phyloP scores from a whole-genome alignment of 2,329 filamentous ascomycete species.

The Arthroderma sp. region DNA sequence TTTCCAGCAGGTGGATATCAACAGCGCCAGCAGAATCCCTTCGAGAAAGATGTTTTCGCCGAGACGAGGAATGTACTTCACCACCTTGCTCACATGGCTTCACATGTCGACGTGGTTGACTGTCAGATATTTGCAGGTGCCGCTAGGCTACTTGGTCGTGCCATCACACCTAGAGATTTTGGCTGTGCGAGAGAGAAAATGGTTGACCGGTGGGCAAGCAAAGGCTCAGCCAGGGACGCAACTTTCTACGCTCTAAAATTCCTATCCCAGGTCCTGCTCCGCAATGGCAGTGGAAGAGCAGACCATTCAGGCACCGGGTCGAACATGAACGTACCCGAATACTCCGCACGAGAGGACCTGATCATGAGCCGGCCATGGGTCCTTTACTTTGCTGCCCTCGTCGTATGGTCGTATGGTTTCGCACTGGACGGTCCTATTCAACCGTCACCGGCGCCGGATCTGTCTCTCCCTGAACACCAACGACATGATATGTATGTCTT shows the following conservation, averaged over 20 bases:
- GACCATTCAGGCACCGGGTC: conserved; percentile 20
- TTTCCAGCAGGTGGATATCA: conserved; percentile 14
- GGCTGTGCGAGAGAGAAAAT: conserved; percentile 68
- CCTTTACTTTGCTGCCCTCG: conserved; percentile 78
- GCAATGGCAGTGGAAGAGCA: conserved; percentile 25
- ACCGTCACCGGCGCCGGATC: conserved; percentile 29
- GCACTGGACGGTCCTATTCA: conserved; percentile 69
- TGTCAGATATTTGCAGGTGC: conserved; percentile 91
- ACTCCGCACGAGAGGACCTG: conserved; percentile 77
- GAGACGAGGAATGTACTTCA: conserved; percentile 83
- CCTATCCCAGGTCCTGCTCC: conserved; percentile 67
- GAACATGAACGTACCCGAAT: conserved; percentile 38
- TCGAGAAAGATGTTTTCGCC: conserved; percentile 60
- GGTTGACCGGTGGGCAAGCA: conserved; percentile 80
- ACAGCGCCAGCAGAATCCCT: conserved; percentile 18
- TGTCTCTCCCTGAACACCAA: conserved; percentile 52
- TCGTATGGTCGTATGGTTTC: conserved; percentile 92
- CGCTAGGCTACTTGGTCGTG: conserved; percentile 69
- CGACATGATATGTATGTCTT: conserved; percentile 69
- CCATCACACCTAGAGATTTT: conserved; percentile 72
- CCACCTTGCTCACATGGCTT: conserved; percentile 91
- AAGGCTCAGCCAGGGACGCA: conserved; percentile 76
- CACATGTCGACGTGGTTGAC: conserved; percentile 95
- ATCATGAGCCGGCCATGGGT: conserved; percentile 91
- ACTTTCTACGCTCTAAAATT: conserved; percentile 88